phyloP scores from a whole-genome alignment of 768 basidiomycete genomes.

The Lactarius deliciosus region DNA sequence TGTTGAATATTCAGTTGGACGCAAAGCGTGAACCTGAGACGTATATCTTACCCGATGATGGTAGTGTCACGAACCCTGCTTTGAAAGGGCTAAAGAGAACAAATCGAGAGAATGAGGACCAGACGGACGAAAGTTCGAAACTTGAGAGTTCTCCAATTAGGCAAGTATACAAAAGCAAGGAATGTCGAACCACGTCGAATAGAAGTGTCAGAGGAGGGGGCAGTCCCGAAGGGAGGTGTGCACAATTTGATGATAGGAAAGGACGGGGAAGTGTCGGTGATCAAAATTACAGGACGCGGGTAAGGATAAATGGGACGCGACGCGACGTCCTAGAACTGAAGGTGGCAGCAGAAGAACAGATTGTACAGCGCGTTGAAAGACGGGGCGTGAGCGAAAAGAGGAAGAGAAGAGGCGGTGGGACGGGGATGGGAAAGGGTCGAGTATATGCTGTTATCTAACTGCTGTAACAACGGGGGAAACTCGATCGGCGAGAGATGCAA shows the following conservation, averaged over 20 bases:
- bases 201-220: not conserved
- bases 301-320: not conserved
- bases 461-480: not conserved
- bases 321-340: not conserved
- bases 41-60: conserved; percentile 10
- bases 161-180: conserved; percentile 21
- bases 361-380: conserved; percentile 21
- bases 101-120: conserved; percentile 8
- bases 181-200: conserved; percentile 6
- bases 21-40: not conserved
- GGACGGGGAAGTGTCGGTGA: not conserved
- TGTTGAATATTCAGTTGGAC: not conserved
- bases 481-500: conserved; percentile 8
- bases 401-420: not conserved
- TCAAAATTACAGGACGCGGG: conserved; percentile 10
- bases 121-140: not conserved
- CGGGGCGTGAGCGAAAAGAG: not conserved
- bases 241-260: not conserved
- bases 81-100: not conserved
- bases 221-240: not conserved
- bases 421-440: conserved; percentile 5
- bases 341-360: conserved; percentile 9
- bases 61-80: conserved; percentile 13
- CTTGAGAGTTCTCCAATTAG: not conserved
- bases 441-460: conserved; percentile 23